Base-by-base conservation (phyloP, 163 green algal species). In the Chlamydomonas reinhardtii region DNA sequence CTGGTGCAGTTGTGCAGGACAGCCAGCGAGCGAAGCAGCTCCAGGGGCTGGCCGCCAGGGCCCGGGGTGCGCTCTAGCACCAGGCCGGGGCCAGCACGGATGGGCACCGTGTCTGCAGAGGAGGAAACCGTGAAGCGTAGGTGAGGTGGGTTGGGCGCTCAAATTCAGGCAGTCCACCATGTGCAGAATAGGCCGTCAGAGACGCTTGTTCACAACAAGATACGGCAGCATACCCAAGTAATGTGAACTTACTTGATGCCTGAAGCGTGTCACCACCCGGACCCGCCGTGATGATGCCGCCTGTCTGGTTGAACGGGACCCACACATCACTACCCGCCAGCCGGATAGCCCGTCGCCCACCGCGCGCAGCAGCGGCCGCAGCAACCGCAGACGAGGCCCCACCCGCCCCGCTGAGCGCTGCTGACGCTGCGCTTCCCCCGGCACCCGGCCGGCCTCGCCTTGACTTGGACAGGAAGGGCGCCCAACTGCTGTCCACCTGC, bases 1-100 rank as follows among this genome's bases (percentile, higher is more conserved):
- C 89, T 72, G 2, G 91, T 29, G 59, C 59, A 78, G 86, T 98
- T 98, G 73, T 93, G 73, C 6, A 97, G 75, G 64, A 93, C 90
- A 73, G 90, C 95, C 81, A 97, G 91, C 34, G 86, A 90, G 34
- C 95, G 94, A 70, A 98, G 92, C 61, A 91, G 48, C 74, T 95
- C 95, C 25, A 73, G 65, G 19, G 52, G 90, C 71, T 64, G 59
- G n/a, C 88, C 89, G 52, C 82, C 90, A 27, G 84, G 48, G 25
- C 59, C 76, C 48, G 94, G 89, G 74, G 84, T 91, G 72, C 85
- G 88, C 83, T 97, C 94, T 76, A 97, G 74, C 29, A 93, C 94
- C 59, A 97, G 39, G 0, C 90, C 89, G 25, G 79, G 77, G 15
- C 88, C 91, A 19, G 93, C 76, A 48, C 88, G 86, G 61, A 97